phyloP scores from a whole-genome alignment of 371 early-diverging fungal species.

The Dichotomocladium elegans region DNA sequence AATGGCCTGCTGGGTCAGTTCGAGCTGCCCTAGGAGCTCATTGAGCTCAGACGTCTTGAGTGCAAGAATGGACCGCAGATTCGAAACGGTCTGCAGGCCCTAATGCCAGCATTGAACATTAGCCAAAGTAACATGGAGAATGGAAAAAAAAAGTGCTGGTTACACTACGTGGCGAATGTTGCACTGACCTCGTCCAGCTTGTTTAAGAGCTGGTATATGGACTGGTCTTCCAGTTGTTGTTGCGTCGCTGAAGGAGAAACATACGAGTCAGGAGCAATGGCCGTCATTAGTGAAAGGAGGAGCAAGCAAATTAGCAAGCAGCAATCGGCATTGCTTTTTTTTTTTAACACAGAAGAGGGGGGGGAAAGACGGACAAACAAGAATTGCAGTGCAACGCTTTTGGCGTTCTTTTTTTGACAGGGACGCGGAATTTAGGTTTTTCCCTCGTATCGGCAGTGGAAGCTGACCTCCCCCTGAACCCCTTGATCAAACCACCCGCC shows the following conservation, averaged over 20 bases:
- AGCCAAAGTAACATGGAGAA: background rate
- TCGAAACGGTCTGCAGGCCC: conserved; percentile 43
- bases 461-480: no score
- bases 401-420: no score
- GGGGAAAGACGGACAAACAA: background rate
- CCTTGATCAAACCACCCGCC: no score
- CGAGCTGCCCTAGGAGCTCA: conserved; percentile 43
- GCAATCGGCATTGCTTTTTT: no score
- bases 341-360: conserved; percentile 5
- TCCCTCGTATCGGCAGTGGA: no score
- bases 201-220: conserved; percentile 15
- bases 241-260: no score
- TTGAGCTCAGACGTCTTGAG: conserved; percentile 48
- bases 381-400: background rate
- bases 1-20: conserved; percentile 44
- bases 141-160: background rate
- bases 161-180: background rate
- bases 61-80: conserved; percentile 41
- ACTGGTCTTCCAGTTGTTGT: no score
- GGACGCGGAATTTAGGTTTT: no score
- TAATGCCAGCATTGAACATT: background rate
- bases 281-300: conserved; percentile 7
- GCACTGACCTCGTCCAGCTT: conserved; percentile 20
- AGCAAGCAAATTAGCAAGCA: no score
- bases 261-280: no score